A percentile compares a stretch with the other conserved stretches of the same genome.
phyloP scores from a whole-genome alignment of 768 basidiomycete species.

The Porphyrellus cyaneotinctus region DNA sequence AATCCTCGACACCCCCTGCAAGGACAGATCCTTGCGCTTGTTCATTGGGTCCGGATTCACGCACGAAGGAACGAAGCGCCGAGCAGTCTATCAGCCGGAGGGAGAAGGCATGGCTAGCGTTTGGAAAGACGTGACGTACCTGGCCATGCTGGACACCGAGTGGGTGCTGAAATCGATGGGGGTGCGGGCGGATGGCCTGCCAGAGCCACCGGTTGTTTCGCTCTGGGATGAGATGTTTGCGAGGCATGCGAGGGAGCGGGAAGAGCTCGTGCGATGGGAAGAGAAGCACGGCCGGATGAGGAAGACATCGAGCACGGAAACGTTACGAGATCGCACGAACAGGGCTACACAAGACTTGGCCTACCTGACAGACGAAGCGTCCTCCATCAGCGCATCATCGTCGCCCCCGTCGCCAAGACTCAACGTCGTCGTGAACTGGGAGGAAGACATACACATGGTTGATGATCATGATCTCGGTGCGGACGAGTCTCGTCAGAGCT shows the following conservation, averaged over 20 bases:
- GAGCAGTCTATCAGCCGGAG: slow-evolving; percentile 44
- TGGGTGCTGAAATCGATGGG: slow-evolving; percentile 41
- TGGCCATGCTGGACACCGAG: slow-evolving; percentile 60
- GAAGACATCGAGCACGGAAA: slow-evolving; percentile 41
- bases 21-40: slow-evolving; percentile 42
- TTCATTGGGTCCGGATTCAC: slow-evolving; percentile 51
- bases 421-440: slow-evolving; percentile 12
- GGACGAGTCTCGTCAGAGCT: not conserved
- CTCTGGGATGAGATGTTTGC: slow-evolving; percentile 62
- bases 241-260: slow-evolving; percentile 55
- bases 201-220: slow-evolving; percentile 31
- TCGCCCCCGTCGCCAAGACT: slow-evolving; percentile 19
- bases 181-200: slow-evolving; percentile 1
- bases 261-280: slow-evolving; percentile 54
- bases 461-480: not conserved
- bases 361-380: slow-evolving; percentile 16
- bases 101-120: slow-evolving; percentile 34
- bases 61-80: slow-evolving; percentile 61
- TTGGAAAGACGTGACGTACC: slow-evolving; percentile 59
- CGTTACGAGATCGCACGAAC: slow-evolving; percentile 27
- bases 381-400: slow-evolving; percentile 21
- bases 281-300: slow-evolving; percentile 28
- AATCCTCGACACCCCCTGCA: slow-evolving; percentile 42
- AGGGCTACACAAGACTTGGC: slow-evolving; percentile 6
- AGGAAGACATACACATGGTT: slow-evolving; percentile 9